Percentiles rank a stretch among this genome's conserved stretches.
Conservation (phyloP, 805 yeast species). For the Lachancea sp. region DNA sequence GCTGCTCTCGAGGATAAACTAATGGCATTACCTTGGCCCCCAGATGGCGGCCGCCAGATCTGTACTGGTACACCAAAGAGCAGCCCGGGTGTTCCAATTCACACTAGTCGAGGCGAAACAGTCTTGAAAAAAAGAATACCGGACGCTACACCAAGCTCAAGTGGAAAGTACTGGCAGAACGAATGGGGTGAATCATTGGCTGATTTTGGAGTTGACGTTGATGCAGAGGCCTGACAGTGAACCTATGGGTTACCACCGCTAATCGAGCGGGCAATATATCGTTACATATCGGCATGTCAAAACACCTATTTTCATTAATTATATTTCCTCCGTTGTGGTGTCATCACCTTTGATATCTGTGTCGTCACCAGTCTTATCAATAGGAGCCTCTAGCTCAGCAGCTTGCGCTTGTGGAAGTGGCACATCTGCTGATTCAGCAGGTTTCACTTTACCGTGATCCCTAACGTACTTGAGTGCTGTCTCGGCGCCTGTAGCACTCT, state of each 20-base stretch:
- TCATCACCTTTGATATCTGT: constrained; percentile 32
- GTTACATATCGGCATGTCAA: constrained; percentile 4
- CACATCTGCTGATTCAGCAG: neutral
- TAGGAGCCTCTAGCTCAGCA: constrained; percentile 15
- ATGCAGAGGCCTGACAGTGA: constrained; percentile 39
- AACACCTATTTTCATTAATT: constrained; percentile 17
- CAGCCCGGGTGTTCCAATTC: constrained; percentile 13
- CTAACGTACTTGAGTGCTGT: constrained; percentile 18
- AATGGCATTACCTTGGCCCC: constrained; percentile 84
- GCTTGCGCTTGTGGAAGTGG: constrained; percentile 6
- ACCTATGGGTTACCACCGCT: neutral
- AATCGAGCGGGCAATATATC: neutral
- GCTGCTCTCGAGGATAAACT: constrained; percentile 43
- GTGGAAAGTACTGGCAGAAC: constrained; percentile 58
- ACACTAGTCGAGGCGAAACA: constrained; percentile 26
- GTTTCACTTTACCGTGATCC: constrained; percentile 17
- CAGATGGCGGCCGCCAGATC: constrained; percentile 54
- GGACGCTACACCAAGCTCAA: constrained; percentile 35
- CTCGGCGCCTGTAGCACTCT: constrained; percentile 28
- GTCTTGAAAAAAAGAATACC: constrained; percentile 23
- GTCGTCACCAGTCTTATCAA: constrained; percentile 28
- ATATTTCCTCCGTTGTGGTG: constrained; percentile 41
- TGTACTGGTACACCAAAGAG: constrained; percentile 23
- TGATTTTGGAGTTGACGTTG: constrained; percentile 85
- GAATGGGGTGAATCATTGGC: constrained; percentile 75